These are phyloP conservation scores for Mucor indicus DNA, from an alignment of 371 early-diverging fungal genomes.

Conservation along the genomic window DNA sequence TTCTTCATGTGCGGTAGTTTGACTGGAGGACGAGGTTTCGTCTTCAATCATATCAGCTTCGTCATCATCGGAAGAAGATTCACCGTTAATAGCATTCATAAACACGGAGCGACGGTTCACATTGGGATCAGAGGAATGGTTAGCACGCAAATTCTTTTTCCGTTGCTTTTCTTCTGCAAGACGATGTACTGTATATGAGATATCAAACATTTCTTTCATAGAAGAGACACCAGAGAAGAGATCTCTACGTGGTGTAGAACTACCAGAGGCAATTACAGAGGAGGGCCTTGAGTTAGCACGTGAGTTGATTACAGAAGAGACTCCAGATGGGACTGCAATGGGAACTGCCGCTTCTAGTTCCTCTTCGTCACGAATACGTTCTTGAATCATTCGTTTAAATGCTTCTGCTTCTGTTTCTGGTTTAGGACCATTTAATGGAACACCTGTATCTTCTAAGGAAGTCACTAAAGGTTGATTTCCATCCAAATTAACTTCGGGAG, in stretches of 20 bases:
- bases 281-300: constrained; percentile 19
- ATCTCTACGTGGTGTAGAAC: constrained; percentile 28
- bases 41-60: constrained; percentile 21
- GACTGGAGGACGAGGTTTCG: constrained; percentile 18
- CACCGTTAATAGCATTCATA: constrained; percentile 9
- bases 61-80: too few species aligned
- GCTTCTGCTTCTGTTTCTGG: constrained; percentile 21
- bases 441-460: constrained; percentile 2
- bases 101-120: constrained; percentile 1
- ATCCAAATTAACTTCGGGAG: too few species aligned
- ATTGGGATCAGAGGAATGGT: not conserved
- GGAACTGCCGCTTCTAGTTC: constrained; percentile 19
- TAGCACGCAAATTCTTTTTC: constrained; percentile 23
- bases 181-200: constrained; percentile 61
- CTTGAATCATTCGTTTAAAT: constrained; percentile 24
- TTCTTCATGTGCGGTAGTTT: constrained; percentile 3
- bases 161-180: constrained; percentile 57
- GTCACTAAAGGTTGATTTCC: constrained; percentile 2
- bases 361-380: constrained; percentile 16
- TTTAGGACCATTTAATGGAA: constrained; percentile 3
- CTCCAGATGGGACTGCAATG: constrained; percentile 10
- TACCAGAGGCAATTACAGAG: constrained; percentile 15
- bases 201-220: constrained; percentile 63
- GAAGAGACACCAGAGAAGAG: constrained; percentile 46
- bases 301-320: constrained; percentile 23